phyloP scores from a whole-genome alignment of 1,139 yeast genomes.

The Komagataea norvegica region DNA sequence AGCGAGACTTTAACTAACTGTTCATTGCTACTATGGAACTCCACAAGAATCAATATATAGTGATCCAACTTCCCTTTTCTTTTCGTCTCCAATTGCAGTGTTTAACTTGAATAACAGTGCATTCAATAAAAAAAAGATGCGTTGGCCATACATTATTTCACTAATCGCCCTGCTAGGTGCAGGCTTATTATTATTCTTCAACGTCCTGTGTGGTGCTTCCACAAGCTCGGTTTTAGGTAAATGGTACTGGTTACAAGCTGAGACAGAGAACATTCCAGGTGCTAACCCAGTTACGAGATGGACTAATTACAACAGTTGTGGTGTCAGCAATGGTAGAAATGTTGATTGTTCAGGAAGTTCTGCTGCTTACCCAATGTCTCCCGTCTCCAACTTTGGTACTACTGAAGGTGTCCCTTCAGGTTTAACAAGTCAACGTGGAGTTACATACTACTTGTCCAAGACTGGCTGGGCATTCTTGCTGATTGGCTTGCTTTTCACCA shows the following conservation, averaged over 20 bases:
- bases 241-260: slow-evolving; percentile 71
- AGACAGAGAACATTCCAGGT: slow-evolving; percentile 51
- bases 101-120: too few species aligned
- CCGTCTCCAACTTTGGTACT: slow-evolving; percentile 50
- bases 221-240: slow-evolving; percentile 43
- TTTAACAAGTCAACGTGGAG: slow-evolving; percentile 41
- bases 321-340: slow-evolving; percentile 36
- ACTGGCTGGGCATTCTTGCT: slow-evolving; percentile 65
- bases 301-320: slow-evolving; percentile 70
- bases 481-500: slow-evolving; percentile 53
- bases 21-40: too few species aligned
- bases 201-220: slow-evolving; percentile 59
- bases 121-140: too few species aligned
- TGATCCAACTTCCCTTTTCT: too few species aligned
- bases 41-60: too few species aligned
- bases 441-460: slow-evolving; percentile 60
- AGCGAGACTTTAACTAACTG: too few species aligned
- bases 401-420: slow-evolving; percentile 41
- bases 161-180: slow-evolving; percentile 33
- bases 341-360: slow-evolving; percentile 40
- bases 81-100: too few species aligned
- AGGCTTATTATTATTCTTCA: slow-evolving; percentile 51
- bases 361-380: slow-evolving; percentile 68
- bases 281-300: slow-evolving; percentile 53
- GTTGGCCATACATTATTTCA: slow-evolving; percentile 28